phyloP scores from a whole-genome alignment of 345 rosid genomes.

The Excoecaria agallocha region DNA sequence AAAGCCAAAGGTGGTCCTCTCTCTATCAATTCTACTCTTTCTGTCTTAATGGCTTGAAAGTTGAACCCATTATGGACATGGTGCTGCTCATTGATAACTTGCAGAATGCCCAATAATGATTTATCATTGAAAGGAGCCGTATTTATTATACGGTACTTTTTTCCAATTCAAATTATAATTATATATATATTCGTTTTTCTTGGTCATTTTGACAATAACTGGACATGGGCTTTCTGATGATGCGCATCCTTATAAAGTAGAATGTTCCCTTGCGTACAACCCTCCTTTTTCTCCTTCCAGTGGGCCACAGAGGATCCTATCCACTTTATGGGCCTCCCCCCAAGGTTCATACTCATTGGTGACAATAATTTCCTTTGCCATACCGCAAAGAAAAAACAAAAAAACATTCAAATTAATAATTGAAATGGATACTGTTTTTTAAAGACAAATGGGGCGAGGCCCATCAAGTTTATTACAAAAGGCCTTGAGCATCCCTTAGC shows the following conservation, averaged over 20 bases:
- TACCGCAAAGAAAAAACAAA: no score
- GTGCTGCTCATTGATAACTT: neutral
- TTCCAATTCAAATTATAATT: neutral
- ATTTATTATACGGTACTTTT: neutral
- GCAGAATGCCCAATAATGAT: no score
- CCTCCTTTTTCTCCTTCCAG: neutral
- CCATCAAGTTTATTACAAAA: no score
- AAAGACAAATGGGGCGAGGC: no score
- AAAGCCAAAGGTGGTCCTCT: slow-evolving; percentile 23
- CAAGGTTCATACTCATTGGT: no score
- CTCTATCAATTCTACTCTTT: neutral
- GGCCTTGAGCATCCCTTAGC: no score
- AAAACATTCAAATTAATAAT: no score
- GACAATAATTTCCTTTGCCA: no score
- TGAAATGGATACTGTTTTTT: no score
- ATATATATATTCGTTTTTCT: no score
- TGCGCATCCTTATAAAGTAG: neutral
- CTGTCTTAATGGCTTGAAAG: neutral
- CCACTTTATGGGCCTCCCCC: neutral
- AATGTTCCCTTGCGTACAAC: no score
- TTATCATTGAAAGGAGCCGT: no score
- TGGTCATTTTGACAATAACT: neutral
- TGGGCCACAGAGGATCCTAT: neutral
- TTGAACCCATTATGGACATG: neutral
- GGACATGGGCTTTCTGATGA: neutral